Evolutionary conservation across 2,329 filamentous ascomycete species (phyloP), one percentile per base, ranked within the genome.

Genomic region (Hysterium pulicare): DNA sequence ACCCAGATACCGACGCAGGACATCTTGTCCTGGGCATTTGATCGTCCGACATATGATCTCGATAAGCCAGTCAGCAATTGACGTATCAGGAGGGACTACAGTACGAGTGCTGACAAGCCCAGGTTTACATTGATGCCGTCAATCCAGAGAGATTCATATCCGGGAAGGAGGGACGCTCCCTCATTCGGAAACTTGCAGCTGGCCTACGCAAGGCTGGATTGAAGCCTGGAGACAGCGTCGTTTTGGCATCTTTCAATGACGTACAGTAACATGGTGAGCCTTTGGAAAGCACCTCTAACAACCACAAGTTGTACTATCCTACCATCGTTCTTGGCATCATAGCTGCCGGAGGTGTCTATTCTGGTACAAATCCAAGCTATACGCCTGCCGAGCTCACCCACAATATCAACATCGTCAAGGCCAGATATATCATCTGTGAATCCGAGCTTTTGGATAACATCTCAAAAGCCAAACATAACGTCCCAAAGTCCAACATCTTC

Each of bases 211-310:
- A 65, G 16, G 64, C 72, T 28, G 77, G 77, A 0, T 45, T 79
- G 3, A 53, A 68, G 38, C 59, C 62, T 21, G 76, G 77, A 37
- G 75, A 80, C 43, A 72, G 70, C 42, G 71, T 81, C 3, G 71
- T 72, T 20, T 66, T 80, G 15, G 74, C 78, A 49, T 73, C 73
- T 0, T 77, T 78, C 61, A 81, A 81, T 57, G 70, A 77, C 54
- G 71, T 76, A 58, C n/a, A 30, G 32, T 16, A 13, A 20, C 10
- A 8, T 4, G 2, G 21, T 5, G 6, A n/a, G 2, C 31, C 15
- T n/a, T 9, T 2, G 13, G 6, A 10, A 36, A 4, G 1, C 13
- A n/a, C 10, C 16, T 21, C 13, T 9, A 13, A n/a, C 23, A 6
- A 23, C 22, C 17, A 7, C 6, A 13, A 40, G 23, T 16, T 41